phyloP scores from a whole-genome alignment of 495 filamentous ascomycete genomes.

The Lepidopterella palustris region DNA sequence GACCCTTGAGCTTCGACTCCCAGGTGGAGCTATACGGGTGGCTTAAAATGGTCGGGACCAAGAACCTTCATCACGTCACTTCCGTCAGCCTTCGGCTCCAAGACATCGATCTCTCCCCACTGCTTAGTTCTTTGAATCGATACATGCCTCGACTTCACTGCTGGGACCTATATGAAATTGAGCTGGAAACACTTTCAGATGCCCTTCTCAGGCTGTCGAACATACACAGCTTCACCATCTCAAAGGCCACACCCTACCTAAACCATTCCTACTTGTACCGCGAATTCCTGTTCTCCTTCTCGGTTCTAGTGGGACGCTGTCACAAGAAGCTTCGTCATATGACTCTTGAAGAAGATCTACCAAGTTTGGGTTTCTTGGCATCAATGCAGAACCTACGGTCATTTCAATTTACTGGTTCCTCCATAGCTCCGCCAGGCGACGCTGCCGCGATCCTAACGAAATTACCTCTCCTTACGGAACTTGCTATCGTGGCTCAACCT shows the following conservation, averaged over 20 bases:
- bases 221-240: constrained; percentile 11
- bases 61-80: constrained; percentile 9
- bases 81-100: constrained; percentile 18
- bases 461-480: not conserved
- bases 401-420: not conserved
- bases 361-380: not conserved
- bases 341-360: not conserved
- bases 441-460: not conserved
- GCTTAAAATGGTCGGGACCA: constrained; percentile 4
- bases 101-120: constrained; percentile 20
- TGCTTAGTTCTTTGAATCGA: not conserved
- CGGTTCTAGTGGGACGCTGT: not conserved
- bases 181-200: constrained; percentile 1
- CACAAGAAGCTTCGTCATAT: not conserved
- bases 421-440: not conserved
- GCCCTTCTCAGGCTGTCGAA: constrained; percentile 8
- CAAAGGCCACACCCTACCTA: not conserved
- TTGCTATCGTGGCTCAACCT: not conserved
- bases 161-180: constrained; percentile 19
- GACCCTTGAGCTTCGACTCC: constrained; percentile 19
- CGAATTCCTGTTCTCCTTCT: not conserved
- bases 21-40: constrained; percentile 24
- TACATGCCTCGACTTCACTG: constrained; percentile 2
- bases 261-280: not conserved
- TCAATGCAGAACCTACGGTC: not conserved